Base-by-base conservation (phyloP, 345 rosid species). In the Diplotaxis tenuifolia region DNA sequence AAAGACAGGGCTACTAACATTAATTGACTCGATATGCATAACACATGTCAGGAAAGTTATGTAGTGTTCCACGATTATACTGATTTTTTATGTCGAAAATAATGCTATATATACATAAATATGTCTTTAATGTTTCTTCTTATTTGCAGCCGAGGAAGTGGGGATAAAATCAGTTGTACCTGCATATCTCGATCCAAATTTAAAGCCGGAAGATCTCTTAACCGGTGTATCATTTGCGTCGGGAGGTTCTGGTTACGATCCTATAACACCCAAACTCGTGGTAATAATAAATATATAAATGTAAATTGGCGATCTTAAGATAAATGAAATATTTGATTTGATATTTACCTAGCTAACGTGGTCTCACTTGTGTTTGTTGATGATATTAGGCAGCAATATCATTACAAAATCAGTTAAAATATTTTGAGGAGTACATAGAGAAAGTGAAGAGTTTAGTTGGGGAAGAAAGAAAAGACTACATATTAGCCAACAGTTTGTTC, bases 161-260 rank as follows among this genome's bases (percentile, higher is more conserved):
- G 98, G 98, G 78, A 70, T 92, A 16, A 88, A 87, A 66, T 80
- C 59, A 12, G 9, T n/a, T 0, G 59, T 92, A 21, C 95, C 96
- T 4, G 86, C 96, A 52, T 90, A 92, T 70, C 55, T 86, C 16
- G 90, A 85, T 49, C 87, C 86, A 31, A 66, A 74, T 2, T 25
- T 92, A 42, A 69, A 42, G 64, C 69, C 84, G 2, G n/a, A 71
- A 36, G 91, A 92, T 81, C 83, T 90, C 12, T 45, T 83, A 67
- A 88, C 96, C 0, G 98, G 98, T 15, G 98, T 88, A 4, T 71
- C 82, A 73, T 92, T 92, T 68, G 98, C 96, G 50, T 84, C 96
- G 0, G 91, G 96, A 15, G 98, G 86, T 60, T n/a, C 79, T 2
- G 98, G 98, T 19, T 92, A 74, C 50, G 96, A 89, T 79, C 89